phyloP scores from a whole-genome alignment of 2,329 filamentous ascomycete species.

The Fusarium sp. region DNA sequence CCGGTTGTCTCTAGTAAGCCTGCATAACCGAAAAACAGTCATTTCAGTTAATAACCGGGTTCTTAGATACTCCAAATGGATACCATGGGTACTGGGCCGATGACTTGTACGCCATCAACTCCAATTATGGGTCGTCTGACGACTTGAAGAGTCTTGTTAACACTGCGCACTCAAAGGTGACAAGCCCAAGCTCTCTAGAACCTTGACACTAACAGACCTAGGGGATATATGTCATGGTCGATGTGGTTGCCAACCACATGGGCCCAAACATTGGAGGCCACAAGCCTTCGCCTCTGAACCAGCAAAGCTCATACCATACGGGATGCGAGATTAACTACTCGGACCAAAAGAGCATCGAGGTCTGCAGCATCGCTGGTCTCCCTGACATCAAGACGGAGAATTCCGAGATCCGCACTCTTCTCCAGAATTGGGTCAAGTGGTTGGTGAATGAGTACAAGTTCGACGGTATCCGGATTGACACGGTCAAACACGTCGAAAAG shows the following conservation, averaged over 20 bases:
- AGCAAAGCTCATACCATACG: constrained; percentile 42
- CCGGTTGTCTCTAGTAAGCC: constrained; percentile 60
- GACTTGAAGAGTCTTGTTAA: constrained; percentile 27
- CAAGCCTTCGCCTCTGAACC: constrained; percentile 58
- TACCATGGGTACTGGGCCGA: constrained; percentile 36
- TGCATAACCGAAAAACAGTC: neutral
- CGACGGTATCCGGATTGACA: constrained; percentile 71
- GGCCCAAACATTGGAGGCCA: constrained; percentile 58
- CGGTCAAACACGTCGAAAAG: constrained; percentile 69
- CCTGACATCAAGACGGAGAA: constrained; percentile 71
- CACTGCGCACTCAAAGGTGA: constrained; percentile 30
- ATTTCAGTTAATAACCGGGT: neutral
- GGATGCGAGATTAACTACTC: constrained; percentile 22
- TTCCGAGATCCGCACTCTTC: constrained; percentile 58
- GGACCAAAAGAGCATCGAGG: constrained; percentile 24
- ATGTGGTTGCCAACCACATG: constrained; percentile 70
- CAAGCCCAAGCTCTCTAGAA: neutral
- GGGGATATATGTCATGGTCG: constrained; percentile 67
- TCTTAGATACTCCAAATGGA: constrained; percentile 19
- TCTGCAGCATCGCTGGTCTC: constrained; percentile 48
- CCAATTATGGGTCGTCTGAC: constrained; percentile 18
- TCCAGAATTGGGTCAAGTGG: constrained; percentile 67
- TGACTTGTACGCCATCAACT: constrained; percentile 26
- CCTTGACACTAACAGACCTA: neutral
- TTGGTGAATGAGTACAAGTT: constrained; percentile 70